Conservation (phyloP, 2,329 filamentous ascomycete species). For the Penicillium vulpinum region DNA sequence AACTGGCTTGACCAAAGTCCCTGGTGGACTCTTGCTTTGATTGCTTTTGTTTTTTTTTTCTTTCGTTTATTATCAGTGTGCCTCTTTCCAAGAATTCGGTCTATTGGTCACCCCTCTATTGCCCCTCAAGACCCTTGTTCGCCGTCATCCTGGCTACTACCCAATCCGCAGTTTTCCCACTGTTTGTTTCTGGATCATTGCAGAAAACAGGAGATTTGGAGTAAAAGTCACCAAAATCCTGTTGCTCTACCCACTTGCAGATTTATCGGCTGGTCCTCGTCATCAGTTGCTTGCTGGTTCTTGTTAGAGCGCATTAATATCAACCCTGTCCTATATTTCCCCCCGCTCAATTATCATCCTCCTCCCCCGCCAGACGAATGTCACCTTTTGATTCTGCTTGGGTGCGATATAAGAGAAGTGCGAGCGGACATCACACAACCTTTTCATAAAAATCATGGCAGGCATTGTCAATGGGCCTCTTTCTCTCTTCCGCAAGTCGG, state of each 20-base stretch:
- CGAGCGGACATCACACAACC: neutral
- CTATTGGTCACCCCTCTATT: slow-evolving; percentile 16
- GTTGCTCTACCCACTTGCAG: neutral
- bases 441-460: slow-evolving; percentile 23
- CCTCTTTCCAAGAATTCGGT: neutral
- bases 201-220: slow-evolving; percentile 8
- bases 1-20: neutral
- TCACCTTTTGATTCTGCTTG: neutral
- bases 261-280: neutral
- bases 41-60: neutral
- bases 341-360: neutral
- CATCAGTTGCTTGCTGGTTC: neutral
- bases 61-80: slow-evolving; percentile 1
- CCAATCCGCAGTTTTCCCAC: slow-evolving; percentile 15
- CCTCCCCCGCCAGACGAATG: slow-evolving; percentile 6
- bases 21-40: neutral
- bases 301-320: slow-evolving; percentile 9
- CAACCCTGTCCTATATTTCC: neutral
- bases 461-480: slow-evolving; percentile 32
- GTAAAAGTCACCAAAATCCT: slow-evolving; percentile 2
- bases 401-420: neutral
- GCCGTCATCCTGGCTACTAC: slow-evolving; percentile 3
- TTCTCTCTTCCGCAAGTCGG: slow-evolving; percentile 32
- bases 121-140: slow-evolving; percentile 14
- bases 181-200: slow-evolving; percentile 9